These are phyloP conservation scores for Fusarium subtropicale DNA, from an alignment of 2,329 filamentous ascomycete genomes.

Conservation along the genomic window DNA sequence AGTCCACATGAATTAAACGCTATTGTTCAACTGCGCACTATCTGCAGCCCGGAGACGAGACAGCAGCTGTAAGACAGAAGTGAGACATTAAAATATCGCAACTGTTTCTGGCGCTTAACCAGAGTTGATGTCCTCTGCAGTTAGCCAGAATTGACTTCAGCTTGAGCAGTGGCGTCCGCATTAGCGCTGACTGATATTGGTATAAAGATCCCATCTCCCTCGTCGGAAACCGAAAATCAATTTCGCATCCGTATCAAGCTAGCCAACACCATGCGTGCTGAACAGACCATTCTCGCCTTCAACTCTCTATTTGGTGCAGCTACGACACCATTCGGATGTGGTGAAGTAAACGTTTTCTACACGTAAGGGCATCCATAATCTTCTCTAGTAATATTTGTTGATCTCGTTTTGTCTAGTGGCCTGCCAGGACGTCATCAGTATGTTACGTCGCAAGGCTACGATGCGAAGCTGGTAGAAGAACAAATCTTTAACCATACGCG, in stretches of 20 bases:
- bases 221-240: not conserved
- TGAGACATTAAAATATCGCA: not conserved
- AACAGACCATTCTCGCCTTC: not conserved
- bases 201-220: not conserved
- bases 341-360: slow-evolving; percentile 17
- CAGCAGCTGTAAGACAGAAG: not conserved
- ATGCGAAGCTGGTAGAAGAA: not conserved
- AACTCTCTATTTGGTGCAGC: not conserved
- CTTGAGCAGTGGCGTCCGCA: not conserved
- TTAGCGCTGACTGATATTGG: not conserved
- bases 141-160: not conserved
- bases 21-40: not conserved
- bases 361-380: not conserved
- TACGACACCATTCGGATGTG: not conserved
- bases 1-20: not conserved
- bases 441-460: slow-evolving; percentile 13
- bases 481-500: slow-evolving; percentile 26
- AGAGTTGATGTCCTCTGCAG: not conserved
- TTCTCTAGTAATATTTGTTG: not conserved
- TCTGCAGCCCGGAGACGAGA: not conserved
- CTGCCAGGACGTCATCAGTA: slow-evolving; percentile 12
- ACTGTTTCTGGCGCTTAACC: not conserved
- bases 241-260: not conserved
- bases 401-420: not conserved
- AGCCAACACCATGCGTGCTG: not conserved